phyloP scores from a whole-genome alignment of 148 eudicot genomes.

The Diospyros kaki region DNA sequence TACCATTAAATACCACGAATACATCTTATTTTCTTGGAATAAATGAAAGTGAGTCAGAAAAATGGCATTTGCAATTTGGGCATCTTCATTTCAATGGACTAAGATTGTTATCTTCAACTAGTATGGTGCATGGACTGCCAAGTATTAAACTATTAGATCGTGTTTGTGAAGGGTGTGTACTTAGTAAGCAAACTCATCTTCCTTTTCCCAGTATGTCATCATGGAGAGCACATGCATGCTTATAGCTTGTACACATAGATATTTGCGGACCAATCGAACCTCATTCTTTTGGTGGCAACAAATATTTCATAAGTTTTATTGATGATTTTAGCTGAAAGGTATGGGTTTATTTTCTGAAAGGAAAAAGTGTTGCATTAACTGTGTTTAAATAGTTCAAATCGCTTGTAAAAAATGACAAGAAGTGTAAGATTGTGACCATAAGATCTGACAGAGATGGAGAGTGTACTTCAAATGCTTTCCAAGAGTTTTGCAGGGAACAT shows the following conservation, averaged over 20 bases:
- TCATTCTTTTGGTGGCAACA: background rate
- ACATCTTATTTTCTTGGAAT: background rate
- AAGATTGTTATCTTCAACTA: background rate
- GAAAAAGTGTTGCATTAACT: background rate
- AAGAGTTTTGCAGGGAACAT: background rate
- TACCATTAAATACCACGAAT: background rate
- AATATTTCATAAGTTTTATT: background rate
- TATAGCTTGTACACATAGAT: background rate
- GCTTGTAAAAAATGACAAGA: background rate
- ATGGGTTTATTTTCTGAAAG: background rate
- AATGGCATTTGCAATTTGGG: constrained; percentile 1
- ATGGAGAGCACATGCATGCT: background rate
- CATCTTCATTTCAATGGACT: background rate
- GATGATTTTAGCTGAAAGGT: background rate
- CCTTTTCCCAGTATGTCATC: background rate
- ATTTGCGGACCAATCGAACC: background rate
- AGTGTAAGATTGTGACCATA: background rate
- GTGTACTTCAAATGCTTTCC: background rate
- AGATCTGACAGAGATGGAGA: background rate
- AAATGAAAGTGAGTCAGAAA: background rate
- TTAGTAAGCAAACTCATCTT: background rate
- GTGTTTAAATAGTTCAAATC: background rate
- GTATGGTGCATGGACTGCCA: background rate
- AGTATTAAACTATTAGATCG: background rate
- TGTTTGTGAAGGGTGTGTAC: background rate